Base-by-base conservation (phyloP, 495 filamentous ascomycete species). In the Choiromyces venosus region DNA sequence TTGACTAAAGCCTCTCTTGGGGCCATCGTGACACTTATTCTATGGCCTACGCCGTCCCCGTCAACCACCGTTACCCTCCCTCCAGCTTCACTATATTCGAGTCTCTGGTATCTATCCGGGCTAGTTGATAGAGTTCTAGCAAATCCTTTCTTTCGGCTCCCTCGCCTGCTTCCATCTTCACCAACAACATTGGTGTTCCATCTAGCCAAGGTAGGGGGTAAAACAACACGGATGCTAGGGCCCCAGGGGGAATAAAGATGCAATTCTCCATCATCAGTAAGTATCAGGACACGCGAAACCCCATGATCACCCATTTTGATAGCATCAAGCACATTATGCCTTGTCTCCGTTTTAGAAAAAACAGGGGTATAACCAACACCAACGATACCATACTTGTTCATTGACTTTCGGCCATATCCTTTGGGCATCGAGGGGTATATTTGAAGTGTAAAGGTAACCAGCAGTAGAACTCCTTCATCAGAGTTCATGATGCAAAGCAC, bases 231-330 rank as follows among this genome's bases (percentile, higher is more conserved):
- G 33, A 87, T 87, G 4, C 87, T 82, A 65, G 85, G 84, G 42
- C 89, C 87, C 91, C 92, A 94, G 8, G 91, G 91, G 8, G 90
- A 91, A 81, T 93, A 91, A 46, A 94, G 78, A 61, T 87, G 90
- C 37, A 96, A 82, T 74, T 89, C 86, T 16, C 87, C 87, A 36
- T 86, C 86, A 71, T 88, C 86, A n/a, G 87, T 89, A 29, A 96
- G 84, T 36, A 91, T 87, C 19, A 94, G 82, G 56, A 94, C 88
- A 44, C 89, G 87, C 18, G 90, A 89, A 36, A 89, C 83, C 0
- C 85, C 85, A 16, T 90, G 88, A 82, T 95, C 92, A 6, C 87
- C 85, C 69, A 95, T 81, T 78, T 88, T 91, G 77, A 90, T 91
- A 37, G 90, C 91, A 83, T 95, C 92, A 44, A 89, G 86, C 6